phyloP scores from a whole-genome alignment of 2,329 filamentous ascomycete genomes.

The Alternaria ethzedia region DNA sequence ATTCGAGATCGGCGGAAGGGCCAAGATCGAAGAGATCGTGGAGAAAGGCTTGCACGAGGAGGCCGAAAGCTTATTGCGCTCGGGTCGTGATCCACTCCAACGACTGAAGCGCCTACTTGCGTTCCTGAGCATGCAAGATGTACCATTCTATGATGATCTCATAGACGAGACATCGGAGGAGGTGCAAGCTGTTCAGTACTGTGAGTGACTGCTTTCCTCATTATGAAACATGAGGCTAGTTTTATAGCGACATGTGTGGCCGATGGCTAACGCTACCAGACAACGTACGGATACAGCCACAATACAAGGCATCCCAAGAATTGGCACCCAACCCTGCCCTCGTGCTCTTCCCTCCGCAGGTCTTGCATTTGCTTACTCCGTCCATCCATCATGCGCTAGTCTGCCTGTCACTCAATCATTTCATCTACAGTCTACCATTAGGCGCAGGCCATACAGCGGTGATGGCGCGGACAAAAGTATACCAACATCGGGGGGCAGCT shows the following conservation, averaged over 20 bases:
- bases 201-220: constrained; percentile 16
- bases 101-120: constrained; percentile 21
- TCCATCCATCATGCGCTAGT: constrained; percentile 38
- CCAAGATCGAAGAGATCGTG: constrained; percentile 23
- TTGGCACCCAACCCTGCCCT: constrained; percentile 38
- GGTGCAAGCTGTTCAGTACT: constrained; percentile 42
- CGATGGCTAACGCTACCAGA: constrained; percentile 21
- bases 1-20: constrained; percentile 14
- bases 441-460: constrained; percentile 14
- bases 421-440: constrained; percentile 22
- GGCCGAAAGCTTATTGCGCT: constrained; percentile 21
- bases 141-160: constrained; percentile 32
- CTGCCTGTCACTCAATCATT: constrained; percentile 35
- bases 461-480: constrained; percentile 24
- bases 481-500: constrained; percentile 37
- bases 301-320: constrained; percentile 16
- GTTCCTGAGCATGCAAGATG: constrained; percentile 23
- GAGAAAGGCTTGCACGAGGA: constrained; percentile 13
- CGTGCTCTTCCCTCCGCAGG: constrained; percentile 31
- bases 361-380: constrained; percentile 36
- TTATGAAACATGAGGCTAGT: neutral
- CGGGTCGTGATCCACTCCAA: constrained; percentile 22
- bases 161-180: constrained; percentile 34
- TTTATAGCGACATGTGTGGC: neutral
- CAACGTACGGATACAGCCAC: constrained; percentile 33